These are phyloP conservation scores for Xylaria sp. DNA, from an alignment of 2,329 filamentous ascomycete species.

Conservation along the genomic window DNA sequence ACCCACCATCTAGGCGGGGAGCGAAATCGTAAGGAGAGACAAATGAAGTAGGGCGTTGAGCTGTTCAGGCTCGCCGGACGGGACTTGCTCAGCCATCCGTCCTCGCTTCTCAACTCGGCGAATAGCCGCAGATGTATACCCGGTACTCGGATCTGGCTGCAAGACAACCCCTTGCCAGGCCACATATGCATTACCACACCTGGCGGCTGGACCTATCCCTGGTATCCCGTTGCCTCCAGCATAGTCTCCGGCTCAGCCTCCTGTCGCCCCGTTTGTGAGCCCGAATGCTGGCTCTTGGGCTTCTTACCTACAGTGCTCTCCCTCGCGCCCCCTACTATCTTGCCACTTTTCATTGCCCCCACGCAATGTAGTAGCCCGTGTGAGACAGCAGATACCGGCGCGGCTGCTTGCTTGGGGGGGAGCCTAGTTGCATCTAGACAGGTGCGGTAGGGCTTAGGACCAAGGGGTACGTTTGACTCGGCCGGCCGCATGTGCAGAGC, in stretches of 20 bases:
- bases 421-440: not conserved
- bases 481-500: not conserved
- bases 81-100: not conserved
- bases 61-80: not conserved
- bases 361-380: slow-evolving; percentile 2
- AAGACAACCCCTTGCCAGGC: slow-evolving; percentile 3
- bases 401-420: slow-evolving; percentile 8
- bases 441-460: slow-evolving; percentile 1
- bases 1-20: not conserved
- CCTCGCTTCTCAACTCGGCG: not conserved
- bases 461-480: not conserved
- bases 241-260: not conserved
- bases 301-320: not conserved
- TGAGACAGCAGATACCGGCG: slow-evolving; percentile 7
- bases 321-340: not conserved
- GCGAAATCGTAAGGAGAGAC: not conserved
- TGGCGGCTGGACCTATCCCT: not conserved
- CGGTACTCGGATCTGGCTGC: slow-evolving; percentile 24
- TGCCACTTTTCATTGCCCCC: not conserved
- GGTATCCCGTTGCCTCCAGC: no score
- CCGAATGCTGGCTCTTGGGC: not conserved
- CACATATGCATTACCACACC: slow-evolving; percentile 16
- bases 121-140: slow-evolving; percentile 13
- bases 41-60: not conserved
- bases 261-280: not conserved